Evolutionary conservation across 768 basidiomycete genomes (phyloP), one percentile per base, ranked within the genome.

Genomic region (Gloeostereum incarnatum): DNA sequence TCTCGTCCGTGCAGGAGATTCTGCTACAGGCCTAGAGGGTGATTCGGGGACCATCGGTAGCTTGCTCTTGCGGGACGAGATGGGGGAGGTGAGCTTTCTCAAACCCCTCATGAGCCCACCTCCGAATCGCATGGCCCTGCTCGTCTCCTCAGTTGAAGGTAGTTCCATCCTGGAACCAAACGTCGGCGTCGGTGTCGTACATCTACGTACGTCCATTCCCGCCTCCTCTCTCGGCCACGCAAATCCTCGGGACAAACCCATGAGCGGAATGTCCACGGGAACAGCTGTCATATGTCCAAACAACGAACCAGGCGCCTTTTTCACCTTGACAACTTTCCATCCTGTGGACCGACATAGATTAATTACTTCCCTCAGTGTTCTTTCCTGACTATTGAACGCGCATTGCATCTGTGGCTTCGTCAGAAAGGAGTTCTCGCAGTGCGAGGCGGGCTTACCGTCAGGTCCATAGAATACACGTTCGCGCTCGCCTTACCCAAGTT

Each of bases 221-320:
- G 63, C 31, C 69, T 58, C 31, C 59, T 52, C 39, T 61, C 58
- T 5, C 39, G 44, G n/a, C 45, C 39, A 25, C 49, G 43, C 31
- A 42, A 45, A 5, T 33, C 32, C 9, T 44, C 42, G 29, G 46
- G 6, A 41, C 45, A 18, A 43, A 23, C 19, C 37, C 5, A 43
- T 43, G 14, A 50, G 42, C 1, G 79, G 76, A 10, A 84, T 65
- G 2, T 65, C 45, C 1, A 68, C 62, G 5, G 83, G 83, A 13
- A 77, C 68, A 20, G 82, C 84, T 26, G 78, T 65, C 41, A 87
- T 72, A 49, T 85, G 71, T 3, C 78, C 81, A 48, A 88, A 86
- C 26, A 80, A 57, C 2, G 79, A 76, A 7, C 78, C 80, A 25
- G 74, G 66, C 2, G 74, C 68, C 40, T 66, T 66, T 3, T 69